Evolutionary conservation across 73 alveolate genomes (phyloP), one percentile per base, ranked within the genome.

Genomic region (Urostyla sp.): DNA sequence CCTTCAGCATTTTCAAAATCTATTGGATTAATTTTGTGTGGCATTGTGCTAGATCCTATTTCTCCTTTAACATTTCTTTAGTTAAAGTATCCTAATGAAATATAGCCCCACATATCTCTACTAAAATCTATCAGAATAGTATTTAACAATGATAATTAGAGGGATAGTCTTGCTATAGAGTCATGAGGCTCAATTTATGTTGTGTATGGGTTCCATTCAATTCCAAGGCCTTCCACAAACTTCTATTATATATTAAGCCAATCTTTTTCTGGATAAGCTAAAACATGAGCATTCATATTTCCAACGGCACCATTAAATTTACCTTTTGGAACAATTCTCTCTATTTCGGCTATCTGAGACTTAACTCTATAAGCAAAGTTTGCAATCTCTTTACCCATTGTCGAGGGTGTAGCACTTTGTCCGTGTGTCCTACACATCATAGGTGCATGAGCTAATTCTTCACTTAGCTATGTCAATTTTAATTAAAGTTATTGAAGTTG

Each of bases 291-390:
- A 76, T 94, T 94, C 72, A 89, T 77, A 77, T 94, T 94, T 13
- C 99, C 99, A 28, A 92, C 98, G 1, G 99, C 99, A 13, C 99
- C 99, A 75, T 94, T 94, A 55, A 94, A 85, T 82, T 94, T 94
- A n/a, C 98, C 99, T 27, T 83, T 74, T 48, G 92, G 90, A 21
- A 75, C 59, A 11, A 72, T 26, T 56, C 48, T 38, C 23, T 91
- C 76, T 26, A 94, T 35, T 15, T 56, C 51, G 32, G 84, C 59
- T 20, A 91, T 34, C 37, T 87, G 84, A 48, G 85, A 55, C 21
- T 90, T 75, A 15, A 93, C 55, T 83, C 99, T 89, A 85, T 87
- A 90, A 8, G 92, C 96, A 57, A 90, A 90, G 69, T 94, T 94
- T 2, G 98, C 97, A 36, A 94, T 23, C 75, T 94, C 99, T 59